Percentiles rank a stretch among this genome's conserved stretches.
phyloP scores from a whole-genome alignment of 306 rosid genomes.

The Glycine latifolia region DNA sequence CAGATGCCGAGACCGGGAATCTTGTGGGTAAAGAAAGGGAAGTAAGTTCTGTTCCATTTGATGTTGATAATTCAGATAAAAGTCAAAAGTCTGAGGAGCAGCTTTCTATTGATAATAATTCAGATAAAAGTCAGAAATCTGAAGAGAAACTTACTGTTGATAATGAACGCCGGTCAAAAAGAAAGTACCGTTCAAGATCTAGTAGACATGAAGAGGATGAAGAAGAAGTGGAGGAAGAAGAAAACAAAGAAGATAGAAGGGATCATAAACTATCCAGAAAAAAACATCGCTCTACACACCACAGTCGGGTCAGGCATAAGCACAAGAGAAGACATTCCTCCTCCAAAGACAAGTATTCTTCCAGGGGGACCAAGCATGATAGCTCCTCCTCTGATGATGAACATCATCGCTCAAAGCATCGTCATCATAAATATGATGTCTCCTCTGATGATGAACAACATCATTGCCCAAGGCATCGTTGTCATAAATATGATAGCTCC shows the following conservation, averaged over 20 bases:
- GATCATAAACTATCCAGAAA: slow-evolving; percentile 62
- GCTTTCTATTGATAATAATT: slow-evolving; percentile 38
- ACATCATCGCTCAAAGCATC: too few relatives aligned
- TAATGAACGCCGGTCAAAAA: slow-evolving; percentile 62
- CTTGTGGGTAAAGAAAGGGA: slow-evolving; percentile 69
- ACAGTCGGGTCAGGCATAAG: slow-evolving; percentile 59
- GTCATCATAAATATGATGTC: too few relatives aligned
- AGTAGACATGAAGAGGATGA: slow-evolving; percentile 49
- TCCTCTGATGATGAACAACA: slow-evolving; percentile 44
- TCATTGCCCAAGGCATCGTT: slow-evolving; percentile 33
- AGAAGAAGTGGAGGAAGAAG: slow-evolving; percentile 37
- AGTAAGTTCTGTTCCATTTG: slow-evolving; percentile 70
- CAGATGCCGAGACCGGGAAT: slow-evolving; percentile 57
- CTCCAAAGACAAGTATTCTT: slow-evolving; percentile 55
- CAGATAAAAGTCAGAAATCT: slow-evolving; percentile 53
- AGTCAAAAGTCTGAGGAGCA: slow-evolving; percentile 56
- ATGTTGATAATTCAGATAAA: slow-evolving; percentile 58
- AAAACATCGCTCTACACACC: slow-evolving; percentile 63
- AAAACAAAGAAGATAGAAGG: slow-evolving; percentile 48
- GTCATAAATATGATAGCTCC: slow-evolving; percentile 41
- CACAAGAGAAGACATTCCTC: slow-evolving; percentile 67
- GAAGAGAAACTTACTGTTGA: slow-evolving; percentile 48
- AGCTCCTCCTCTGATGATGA: slow-evolving; percentile 35
- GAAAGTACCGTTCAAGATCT: slow-evolving; percentile 68
- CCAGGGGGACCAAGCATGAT: slow-evolving; percentile 45